Evolutionary conservation across 495 filamentous ascomycete genomes (phyloP).

Genomic region (Sporormia fimetaria): DNA sequence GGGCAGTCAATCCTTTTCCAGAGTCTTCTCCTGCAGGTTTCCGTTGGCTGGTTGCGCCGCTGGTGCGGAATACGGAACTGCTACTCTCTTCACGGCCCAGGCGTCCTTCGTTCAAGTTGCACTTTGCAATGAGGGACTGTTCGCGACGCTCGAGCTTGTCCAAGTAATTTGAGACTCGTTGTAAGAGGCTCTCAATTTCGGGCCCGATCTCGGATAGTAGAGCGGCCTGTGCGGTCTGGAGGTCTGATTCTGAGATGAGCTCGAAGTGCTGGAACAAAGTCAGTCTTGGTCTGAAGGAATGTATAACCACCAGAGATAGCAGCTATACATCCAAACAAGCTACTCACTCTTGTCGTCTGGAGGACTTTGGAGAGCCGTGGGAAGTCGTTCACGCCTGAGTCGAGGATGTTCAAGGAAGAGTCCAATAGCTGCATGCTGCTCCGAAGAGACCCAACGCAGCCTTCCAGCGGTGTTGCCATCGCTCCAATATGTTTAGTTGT

Average conservation of each 20-base stretch:
- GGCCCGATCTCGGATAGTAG: constrained; percentile 64
- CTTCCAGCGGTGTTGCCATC: constrained; percentile 35
- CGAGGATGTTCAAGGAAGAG: constrained; percentile 60
- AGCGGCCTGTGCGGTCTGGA: constrained; percentile 54
- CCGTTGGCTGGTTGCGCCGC: constrained; percentile 12
- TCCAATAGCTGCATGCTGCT: constrained; percentile 61
- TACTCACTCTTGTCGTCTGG: constrained; percentile 44
- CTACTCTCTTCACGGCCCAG: constrained; percentile 34
- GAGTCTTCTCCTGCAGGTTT: constrained; percentile 4
- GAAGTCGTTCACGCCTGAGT: constrained; percentile 61
- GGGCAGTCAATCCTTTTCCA: constrained; percentile 23
- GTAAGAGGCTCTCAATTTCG: constrained; percentile 56
- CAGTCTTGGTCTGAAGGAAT: background rate
- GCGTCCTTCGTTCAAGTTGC: constrained; percentile 59
- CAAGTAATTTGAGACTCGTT: constrained; percentile 54
- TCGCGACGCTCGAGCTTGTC: constrained; percentile 62
- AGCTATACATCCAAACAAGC: background rate
- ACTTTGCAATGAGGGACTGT: constrained; percentile 55
- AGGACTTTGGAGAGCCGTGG: constrained; percentile 61
- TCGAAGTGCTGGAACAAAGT: constrained; percentile 58
- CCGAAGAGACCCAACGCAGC: constrained; percentile 59
- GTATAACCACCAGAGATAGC: background rate
- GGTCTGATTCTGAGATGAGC: constrained; percentile 56
- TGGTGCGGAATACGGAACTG: constrained; percentile 14
- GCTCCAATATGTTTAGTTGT: background rate